Conservation (phyloP, 176 grass and related monocot species). For the Areca catechu region DNA sequence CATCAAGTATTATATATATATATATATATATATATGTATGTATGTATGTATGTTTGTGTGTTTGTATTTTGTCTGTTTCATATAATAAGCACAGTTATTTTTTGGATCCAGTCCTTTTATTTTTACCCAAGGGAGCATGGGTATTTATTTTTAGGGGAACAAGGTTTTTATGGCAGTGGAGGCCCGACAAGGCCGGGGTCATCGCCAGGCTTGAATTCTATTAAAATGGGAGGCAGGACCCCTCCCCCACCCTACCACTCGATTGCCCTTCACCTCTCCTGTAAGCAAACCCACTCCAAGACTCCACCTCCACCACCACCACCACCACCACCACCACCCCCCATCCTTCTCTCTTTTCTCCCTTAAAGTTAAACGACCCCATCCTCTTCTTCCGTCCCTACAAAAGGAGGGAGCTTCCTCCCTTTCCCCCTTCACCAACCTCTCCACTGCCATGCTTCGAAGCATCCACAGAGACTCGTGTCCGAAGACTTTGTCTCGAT, state of each 20-base stretch:
- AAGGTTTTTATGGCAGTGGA: neutral
- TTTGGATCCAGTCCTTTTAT: too few species aligned
- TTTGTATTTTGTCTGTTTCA: too few species aligned
- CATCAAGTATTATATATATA: too few species aligned
- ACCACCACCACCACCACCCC: too few species aligned
- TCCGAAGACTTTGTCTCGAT: too few species aligned
- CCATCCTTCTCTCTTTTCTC: too few species aligned
- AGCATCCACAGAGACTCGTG: too few species aligned
- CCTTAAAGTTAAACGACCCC: too few species aligned
- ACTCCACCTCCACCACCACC: conserved; percentile 48
- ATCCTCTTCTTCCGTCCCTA: conserved; percentile 21
- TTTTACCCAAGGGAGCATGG: neutral
- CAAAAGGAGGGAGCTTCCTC: conserved; percentile 30
- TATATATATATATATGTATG: too few species aligned
- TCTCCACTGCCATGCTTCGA: too few species aligned
- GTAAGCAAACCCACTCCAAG: conserved; percentile 38
- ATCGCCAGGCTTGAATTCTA: neutral
- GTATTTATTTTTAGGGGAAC: neutral
- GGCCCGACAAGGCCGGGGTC: neutral
- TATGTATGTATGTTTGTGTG: too few species aligned
- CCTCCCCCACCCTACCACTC: neutral
- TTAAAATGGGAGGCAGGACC: neutral
- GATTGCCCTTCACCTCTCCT: conserved; percentile 3
- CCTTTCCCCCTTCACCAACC: conserved; percentile 4
- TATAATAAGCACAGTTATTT: too few species aligned